Percentiles rank a stretch among this genome's conserved stretches.
These are phyloP conservation scores for Escovopsis weberi DNA, from an alignment of 2,329 filamentous ascomycete species.

Conservation along the genomic window DNA sequence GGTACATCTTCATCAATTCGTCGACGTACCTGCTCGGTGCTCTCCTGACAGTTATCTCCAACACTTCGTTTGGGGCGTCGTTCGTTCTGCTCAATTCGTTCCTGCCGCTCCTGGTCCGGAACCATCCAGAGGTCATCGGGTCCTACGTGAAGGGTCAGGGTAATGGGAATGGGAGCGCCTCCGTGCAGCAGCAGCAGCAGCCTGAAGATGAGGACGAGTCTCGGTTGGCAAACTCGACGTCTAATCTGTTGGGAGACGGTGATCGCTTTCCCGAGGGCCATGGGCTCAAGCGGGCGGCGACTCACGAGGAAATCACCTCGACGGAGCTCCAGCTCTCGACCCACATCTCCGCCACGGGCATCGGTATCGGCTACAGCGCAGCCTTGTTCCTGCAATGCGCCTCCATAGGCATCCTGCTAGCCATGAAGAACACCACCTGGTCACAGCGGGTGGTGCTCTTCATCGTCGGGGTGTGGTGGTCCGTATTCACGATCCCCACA, in stretches of 20 bases:
- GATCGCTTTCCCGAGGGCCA: constrained; percentile 8
- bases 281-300: constrained; percentile 23
- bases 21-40: constrained; percentile 68
- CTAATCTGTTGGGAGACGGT: constrained; percentile 29
- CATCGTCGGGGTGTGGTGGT: constrained; percentile 84
- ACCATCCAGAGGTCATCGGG: constrained; percentile 48
- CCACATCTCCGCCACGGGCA: constrained; percentile 79
- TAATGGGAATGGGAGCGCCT: constrained; percentile 16
- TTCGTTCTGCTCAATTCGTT: constrained; percentile 96
- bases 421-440: constrained; percentile 64
- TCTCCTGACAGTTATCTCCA: constrained; percentile 74
- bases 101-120: constrained; percentile 74
- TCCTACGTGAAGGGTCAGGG: constrained; percentile 18
- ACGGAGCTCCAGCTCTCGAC: constrained; percentile 70
- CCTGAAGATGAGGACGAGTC: constrained; percentile 13
- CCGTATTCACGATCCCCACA: constrained; percentile 75
- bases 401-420: constrained; percentile 62
- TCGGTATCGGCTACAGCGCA: constrained; percentile 85
- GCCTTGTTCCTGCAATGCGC: constrained; percentile 73
- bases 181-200: constrained; percentile 8
- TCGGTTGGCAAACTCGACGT: constrained; percentile 26
- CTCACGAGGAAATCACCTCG: constrained; percentile 38
- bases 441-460: constrained; percentile 78
- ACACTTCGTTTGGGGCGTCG: constrained; percentile 86
- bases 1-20: constrained; percentile 67